Evolutionary conservation across 2,329 filamentous ascomycete genomes (phyloP).

Genomic region (Cryoendolithus antarcticus): DNA sequence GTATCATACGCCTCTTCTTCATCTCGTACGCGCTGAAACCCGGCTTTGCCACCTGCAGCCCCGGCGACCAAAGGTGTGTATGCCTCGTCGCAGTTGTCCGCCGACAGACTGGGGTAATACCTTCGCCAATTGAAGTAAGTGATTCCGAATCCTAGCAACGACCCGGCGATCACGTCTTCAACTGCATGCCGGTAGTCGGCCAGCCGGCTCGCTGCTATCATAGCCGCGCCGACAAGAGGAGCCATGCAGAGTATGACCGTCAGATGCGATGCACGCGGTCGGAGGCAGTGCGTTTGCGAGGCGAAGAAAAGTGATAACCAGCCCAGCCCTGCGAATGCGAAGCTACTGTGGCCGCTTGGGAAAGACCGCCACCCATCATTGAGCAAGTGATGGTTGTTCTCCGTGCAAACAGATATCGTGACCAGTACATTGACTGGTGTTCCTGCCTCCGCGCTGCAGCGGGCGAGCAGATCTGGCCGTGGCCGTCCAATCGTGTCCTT

Average conservation of each 20-base stretch:
- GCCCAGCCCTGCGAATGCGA: slow-evolving; percentile 66
- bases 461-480: slow-evolving; percentile 74
- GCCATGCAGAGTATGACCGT: slow-evolving; percentile 42
- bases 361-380: slow-evolving; percentile 80
- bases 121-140: slow-evolving; percentile 48
- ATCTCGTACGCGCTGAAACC: slow-evolving; percentile 30
- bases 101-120: slow-evolving; percentile 45
- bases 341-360: slow-evolving; percentile 67
- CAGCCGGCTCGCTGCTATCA: slow-evolving; percentile 50
- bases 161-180: slow-evolving; percentile 47
- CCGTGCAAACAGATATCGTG: slow-evolving; percentile 59
- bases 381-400: slow-evolving; percentile 53
- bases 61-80: slow-evolving; percentile 28
- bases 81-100: slow-evolving; percentile 39
- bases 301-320: slow-evolving; percentile 48
- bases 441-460: slow-evolving; percentile 59
- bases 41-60: slow-evolving; percentile 10
- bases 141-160: slow-evolving; percentile 40
- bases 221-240: slow-evolving; percentile 43
- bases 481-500: slow-evolving; percentile 81
- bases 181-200: slow-evolving; percentile 55
- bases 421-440: slow-evolving; percentile 45
- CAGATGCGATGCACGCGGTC: slow-evolving; percentile 45
- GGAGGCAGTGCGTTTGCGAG: slow-evolving; percentile 49
- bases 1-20: slow-evolving; percentile 28